These are phyloP conservation scores for Acer negundo DNA, from an alignment of 345 rosid species.

Conservation along the genomic window DNA sequence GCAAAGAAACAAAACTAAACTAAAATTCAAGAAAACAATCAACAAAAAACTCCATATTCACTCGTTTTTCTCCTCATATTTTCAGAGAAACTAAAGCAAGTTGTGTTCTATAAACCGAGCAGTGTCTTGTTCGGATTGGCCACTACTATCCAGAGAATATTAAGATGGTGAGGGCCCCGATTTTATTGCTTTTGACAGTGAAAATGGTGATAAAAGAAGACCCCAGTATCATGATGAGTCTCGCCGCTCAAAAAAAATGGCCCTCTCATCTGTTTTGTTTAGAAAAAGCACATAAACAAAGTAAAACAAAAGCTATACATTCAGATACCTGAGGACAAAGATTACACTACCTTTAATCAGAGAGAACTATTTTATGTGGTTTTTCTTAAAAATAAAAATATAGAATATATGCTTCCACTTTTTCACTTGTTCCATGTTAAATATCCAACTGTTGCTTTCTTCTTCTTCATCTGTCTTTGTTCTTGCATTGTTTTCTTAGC, in stretches of 20 bases:
- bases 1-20: background rate
- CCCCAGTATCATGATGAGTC: slow-evolving; percentile 35
- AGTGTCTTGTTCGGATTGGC: background rate
- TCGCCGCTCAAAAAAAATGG: slow-evolving; percentile 37
- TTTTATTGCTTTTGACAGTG: slow-evolving; percentile 19
- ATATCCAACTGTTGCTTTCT: slow-evolving; percentile 32
- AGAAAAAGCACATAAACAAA: slow-evolving; percentile 21
- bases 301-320: slow-evolving; percentile 29
- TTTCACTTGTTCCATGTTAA: slow-evolving; percentile 17
- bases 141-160: background rate
- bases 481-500: slow-evolving; percentile 20
- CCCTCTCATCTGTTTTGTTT: slow-evolving; percentile 10
- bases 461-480: slow-evolving; percentile 14
- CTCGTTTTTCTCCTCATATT: background rate
- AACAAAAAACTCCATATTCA: background rate
- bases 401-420: slow-evolving; percentile 3
- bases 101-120: background rate
- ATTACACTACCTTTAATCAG: slow-evolving; percentile 19
- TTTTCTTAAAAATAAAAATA: background rate
- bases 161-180: slow-evolving; percentile 18
- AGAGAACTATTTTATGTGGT: slow-evolving; percentile 13
- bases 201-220: slow-evolving; percentile 34
- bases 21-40: background rate
- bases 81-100: background rate
- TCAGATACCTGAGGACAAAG: slow-evolving; percentile 30